These are phyloP conservation scores for Solanum okadae DNA, from an alignment of 257 asterid species.

Conservation along the genomic window DNA sequence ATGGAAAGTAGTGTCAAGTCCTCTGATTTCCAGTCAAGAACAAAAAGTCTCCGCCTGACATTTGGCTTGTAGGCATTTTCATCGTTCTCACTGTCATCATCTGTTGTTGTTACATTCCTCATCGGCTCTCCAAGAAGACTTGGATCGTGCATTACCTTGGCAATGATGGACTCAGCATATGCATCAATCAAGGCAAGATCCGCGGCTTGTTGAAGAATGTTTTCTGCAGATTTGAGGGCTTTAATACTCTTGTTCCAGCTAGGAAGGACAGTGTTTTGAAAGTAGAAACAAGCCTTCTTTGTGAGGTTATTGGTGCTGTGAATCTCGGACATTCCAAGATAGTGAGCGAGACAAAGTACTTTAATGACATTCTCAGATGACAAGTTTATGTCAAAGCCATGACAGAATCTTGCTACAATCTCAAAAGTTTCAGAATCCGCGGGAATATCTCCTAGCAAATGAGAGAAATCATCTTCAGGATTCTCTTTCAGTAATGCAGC, in stretches of 20 bases:
- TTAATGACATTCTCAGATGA: conserved; percentile 46
- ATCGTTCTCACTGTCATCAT: conserved; percentile 20
- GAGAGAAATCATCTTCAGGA: conserved; percentile 35
- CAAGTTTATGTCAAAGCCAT: conserved; percentile 44
- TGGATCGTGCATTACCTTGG: conserved; percentile 41
- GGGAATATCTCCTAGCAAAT: conserved; percentile 40
- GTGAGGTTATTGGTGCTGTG: conserved; percentile 49
- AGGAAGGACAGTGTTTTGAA: conserved; percentile 32
- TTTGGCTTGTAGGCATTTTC: conserved; percentile 21
- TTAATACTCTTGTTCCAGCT: conserved; percentile 62
- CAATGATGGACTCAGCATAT: conserved; percentile 42
- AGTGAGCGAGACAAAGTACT: conserved; percentile 49
- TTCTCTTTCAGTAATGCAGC: conserved; percentile 28
- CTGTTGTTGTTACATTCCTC: conserved; percentile 1
- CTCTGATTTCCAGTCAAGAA: conserved; percentile 35
- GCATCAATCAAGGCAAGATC: conserved; percentile 39
- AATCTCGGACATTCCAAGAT: conserved; percentile 67
- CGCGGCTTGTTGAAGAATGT: conserved; percentile 34
- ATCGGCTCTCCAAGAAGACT: conserved; percentile 54
- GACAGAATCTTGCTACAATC: conserved; percentile 70
- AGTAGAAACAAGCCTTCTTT: conserved; percentile 26
- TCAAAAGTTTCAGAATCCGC: conserved; percentile 56
- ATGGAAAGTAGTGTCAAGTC: conserved; percentile 43
- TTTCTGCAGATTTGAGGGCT: conserved; percentile 51
- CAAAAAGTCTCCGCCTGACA: conserved; percentile 54